Evolutionary conservation across 768 basidiomycete genomes (phyloP), one percentile per base, ranked within the genome.

Genomic region (Lepiota venenata): DNA sequence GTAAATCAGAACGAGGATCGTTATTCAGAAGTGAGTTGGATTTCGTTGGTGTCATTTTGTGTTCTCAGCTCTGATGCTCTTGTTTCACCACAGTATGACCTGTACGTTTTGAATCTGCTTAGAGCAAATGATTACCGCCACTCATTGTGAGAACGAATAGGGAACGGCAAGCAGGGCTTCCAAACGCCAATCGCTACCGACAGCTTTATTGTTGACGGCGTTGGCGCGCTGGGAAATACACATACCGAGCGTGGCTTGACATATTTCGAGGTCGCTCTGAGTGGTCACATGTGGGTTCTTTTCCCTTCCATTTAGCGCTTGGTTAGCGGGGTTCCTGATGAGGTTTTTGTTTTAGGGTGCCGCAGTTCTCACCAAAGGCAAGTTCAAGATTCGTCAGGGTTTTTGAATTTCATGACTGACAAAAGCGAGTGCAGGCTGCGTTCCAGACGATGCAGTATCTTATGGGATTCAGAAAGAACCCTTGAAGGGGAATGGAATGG

Each of bases 371-470:
- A 15, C 85, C 85, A 1, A 64, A 69, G 62, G 85, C 83, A 60
- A 64, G 82, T 69, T 10, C n/a, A n/a, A n/a, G 21, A 25, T 25
- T 18, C n/a, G n/a, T n/a, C n/a, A n/a, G n/a, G 37, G 40, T 7
- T 5, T 21, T 0, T 35, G 42, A n/a, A n/a, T n/a, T 44, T 22
- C 16, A 21, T 32, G 22, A 29, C 27, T 47, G 29, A 43, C 12
- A 55, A 48, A 18, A 25, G 41, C 4, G 32, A 11, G 8, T 15
- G 22, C 52, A 85, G 83, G 83, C 87, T 48, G 78, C 83, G 0
- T 83, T 85, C 69, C 85, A 87, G 61, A 81, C 74, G 52, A 85
- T 88, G 84, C 71, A 83, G 58, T 86, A 75, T 60, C 61, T 88
- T 58, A 74, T 88, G 80, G 85, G 87, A 6, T 78, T 82, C 66